phyloP scores from a whole-genome alignment of 2,329 filamentous ascomycete species.

The Talaromyces verruculosus region DNA sequence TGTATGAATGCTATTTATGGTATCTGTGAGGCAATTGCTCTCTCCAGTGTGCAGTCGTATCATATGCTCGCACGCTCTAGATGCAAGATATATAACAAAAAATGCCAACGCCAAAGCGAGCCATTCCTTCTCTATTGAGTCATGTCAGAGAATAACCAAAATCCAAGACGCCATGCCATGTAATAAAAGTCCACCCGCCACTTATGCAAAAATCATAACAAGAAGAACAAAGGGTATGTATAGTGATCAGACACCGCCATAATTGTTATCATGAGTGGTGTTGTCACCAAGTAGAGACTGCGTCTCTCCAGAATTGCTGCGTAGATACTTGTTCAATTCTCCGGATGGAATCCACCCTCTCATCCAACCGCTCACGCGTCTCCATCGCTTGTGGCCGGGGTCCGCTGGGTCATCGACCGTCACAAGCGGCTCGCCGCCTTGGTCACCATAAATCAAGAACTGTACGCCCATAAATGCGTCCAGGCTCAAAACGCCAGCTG shows the following conservation, averaged over 20 bases:
- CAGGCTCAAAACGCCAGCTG: conserved; percentile 62
- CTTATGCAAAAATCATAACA: background rate
- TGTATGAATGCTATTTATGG: background rate
- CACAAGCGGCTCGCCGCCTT: conserved; percentile 45
- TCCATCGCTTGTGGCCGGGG: conserved; percentile 50
- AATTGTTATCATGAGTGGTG: background rate
- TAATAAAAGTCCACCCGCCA: background rate
- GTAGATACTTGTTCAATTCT: conserved; percentile 36
- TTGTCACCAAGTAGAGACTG: conserved; percentile 9
- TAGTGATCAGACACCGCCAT: conserved; percentile 10
- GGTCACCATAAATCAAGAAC: conserved; percentile 60
- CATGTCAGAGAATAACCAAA: background rate
- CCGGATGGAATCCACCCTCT: conserved; percentile 62
- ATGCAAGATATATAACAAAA: conserved; percentile 1
- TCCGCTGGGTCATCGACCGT: conserved; percentile 48
- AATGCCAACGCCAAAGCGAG: background rate
- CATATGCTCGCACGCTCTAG: background rate
- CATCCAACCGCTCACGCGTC: conserved; percentile 63
- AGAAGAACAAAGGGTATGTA: background rate
- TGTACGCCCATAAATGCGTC: conserved; percentile 64
- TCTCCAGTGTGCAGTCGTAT: background rate
- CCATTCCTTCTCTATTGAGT: background rate
- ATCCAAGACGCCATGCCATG: background rate
- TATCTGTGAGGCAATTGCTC: background rate
- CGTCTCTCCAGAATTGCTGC: conserved; percentile 23